Base-by-base conservation (phyloP, 176 grass and related monocot species). In the Cenchrus fungigraminus region DNA sequence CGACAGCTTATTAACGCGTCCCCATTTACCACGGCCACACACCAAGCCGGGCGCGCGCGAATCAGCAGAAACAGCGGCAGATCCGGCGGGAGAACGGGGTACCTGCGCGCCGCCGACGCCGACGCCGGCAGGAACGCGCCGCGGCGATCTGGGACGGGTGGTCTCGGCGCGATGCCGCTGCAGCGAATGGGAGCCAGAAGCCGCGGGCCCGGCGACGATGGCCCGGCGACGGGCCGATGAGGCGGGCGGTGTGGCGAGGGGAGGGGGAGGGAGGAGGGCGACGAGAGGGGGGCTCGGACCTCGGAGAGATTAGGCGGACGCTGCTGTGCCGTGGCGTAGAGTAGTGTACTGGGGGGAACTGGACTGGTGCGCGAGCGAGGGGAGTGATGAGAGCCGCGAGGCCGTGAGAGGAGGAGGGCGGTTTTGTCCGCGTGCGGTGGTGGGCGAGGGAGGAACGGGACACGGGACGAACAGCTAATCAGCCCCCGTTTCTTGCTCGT, bases 381-480 rank as follows among this genome's bases (percentile, higher is more conserved):
- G 85, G n/a, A 9, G 55, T 42, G 71, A 71, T 53, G 88, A 77
- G 82, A 64, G 78, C 25, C 25, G 74, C 65, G 75, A 86, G 49
- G 77, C 65, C 63, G 73, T 78, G 44, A 47, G 68, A 7, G 13
- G 46, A 51, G 25, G 71, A 74, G 65, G 88, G 85, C n/a, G 68
- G 68, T 77, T 87, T 91, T 87, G 89, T 87, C 81, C 63, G 81
- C 55, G 85, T 87, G 77, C 81, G 53, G 42, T 22, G 49, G 40
- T 43, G 53, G 43, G 19, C 6, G 47, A 31, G 55, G 55, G 68
- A 76, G 49, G 28, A 54, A 80, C 80, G 69, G 75, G 76, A 56
- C 75, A 74, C 83, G 73, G 69, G 85, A 71, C 69, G 63, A 70
- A 76, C 85, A 83, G 68, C 84, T 90, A 86, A 90, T 83, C 79